Base-by-base conservation (phyloP, 345 rosid species). In the Euphorbia lathyris region DNA sequence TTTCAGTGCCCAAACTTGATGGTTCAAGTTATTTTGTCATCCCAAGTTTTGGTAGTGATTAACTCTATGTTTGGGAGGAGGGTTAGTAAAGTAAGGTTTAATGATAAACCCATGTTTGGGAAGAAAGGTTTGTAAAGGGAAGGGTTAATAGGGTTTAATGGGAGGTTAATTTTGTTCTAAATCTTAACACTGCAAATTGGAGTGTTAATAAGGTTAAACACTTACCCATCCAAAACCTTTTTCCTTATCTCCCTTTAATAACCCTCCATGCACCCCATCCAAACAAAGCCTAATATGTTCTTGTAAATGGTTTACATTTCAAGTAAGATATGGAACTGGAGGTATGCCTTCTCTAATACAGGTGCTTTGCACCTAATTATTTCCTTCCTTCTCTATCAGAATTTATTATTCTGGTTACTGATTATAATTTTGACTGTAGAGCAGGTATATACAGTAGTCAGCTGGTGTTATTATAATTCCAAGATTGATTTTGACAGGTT, bases 401-500 rank as follows among this genome's bases (percentile, higher is more conserved):
- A 67, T 38, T 13, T 12, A 10, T 50, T 14, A 52, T 53, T 17
- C 23, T 8, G 62, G 48, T 12, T 67, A 34, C 20, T 51, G 16
- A n/a, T n/a, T 70, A 23, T 14, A 22, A 11, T n/a, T 47, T 12
- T 3, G 27, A 48, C 17, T n/a, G 32, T 45, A 22, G 14, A 13
- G 45, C 71, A 13, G 13, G 30, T 29, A 63, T 63, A 29, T 23
- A 14, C 53, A 23, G 14, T 43, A 9, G 65, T 74, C 36, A 56
- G 50, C n/a, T 30, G 20, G 19, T 76, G 19, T 65, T 66, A 19
- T 68, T 34, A 63, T 74, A 72, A 73, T 72, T 61, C 42, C 45
- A 14, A 22, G 25, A 52, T 74, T 84, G 71, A 63, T 79, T 80
- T 81, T 83, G 65, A 67, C 82, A 95, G 99, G 90, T 90, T 58